Percentiles rank a stretch among this genome's conserved stretches.
phyloP scores from a whole-genome alignment of 805 yeast species.

The baker's yeast (Saccharomyces cerevisiae) region DNA sequence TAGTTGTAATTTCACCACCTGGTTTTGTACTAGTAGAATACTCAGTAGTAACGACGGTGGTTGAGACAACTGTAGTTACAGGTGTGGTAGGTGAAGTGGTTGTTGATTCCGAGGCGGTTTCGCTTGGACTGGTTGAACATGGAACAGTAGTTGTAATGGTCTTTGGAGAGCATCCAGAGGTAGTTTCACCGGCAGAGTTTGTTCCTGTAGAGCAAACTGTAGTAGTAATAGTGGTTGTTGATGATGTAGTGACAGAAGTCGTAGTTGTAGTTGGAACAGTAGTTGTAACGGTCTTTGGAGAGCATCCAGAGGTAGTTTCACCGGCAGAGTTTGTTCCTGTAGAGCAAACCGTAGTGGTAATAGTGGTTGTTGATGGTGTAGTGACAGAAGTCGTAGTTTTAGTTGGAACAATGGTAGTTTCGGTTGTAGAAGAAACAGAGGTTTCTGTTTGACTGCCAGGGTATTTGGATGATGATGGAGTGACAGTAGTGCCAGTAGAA shows the following conservation, averaged over 20 bases:
- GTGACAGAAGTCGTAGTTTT: background rate
- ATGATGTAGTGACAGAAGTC: background rate
- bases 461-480: background rate
- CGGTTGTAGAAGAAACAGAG: too few relatives aligned
- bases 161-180: background rate
- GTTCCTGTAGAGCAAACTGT: background rate
- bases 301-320: background rate
- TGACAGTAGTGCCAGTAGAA: background rate
- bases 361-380: background rate
- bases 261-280: background rate
- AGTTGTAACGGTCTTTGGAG: background rate
- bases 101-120: background rate
- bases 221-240: background rate
- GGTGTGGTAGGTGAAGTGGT: background rate
- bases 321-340: background rate
- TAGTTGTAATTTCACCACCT: background rate
- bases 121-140: background rate
- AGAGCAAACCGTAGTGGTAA: background rate
- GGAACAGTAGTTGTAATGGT: background rate
- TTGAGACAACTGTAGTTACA: background rate
- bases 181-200: background rate
- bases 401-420: background rate
- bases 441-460: background rate
- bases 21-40: background rate
- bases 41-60: background rate